These are phyloP conservation scores for Penicillium chermesinum DNA, from an alignment of 495 filamentous ascomycete genomes.

Conservation along the genomic window DNA sequence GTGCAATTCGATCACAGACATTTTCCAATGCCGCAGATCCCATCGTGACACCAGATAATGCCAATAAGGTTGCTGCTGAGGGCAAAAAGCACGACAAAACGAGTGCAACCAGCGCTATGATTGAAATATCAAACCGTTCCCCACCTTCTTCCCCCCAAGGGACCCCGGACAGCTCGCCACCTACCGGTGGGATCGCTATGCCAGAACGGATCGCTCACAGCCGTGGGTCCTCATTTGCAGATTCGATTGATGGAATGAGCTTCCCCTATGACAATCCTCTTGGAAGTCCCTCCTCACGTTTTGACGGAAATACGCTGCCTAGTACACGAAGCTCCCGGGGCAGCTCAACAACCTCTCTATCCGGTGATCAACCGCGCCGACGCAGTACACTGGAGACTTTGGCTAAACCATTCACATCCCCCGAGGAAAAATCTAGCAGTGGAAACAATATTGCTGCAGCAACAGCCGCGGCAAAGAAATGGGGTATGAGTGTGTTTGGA, in stretches of 20 bases:
- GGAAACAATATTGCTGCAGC: slow-evolving; percentile 62
- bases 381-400: slow-evolving; percentile 42
- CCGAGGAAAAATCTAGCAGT: slow-evolving; percentile 30
- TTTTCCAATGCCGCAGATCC: slow-evolving; percentile 61
- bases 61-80: slow-evolving; percentile 46
- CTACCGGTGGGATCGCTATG: slow-evolving; percentile 28
- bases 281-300: slow-evolving; percentile 24
- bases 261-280: slow-evolving; percentile 14
- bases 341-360: slow-evolving; percentile 28
- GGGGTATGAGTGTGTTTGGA: slow-evolving; percentile 70
- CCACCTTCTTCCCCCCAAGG: slow-evolving; percentile 51
- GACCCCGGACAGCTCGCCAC: slow-evolving; percentile 49
- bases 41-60: slow-evolving; percentile 56
- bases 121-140: slow-evolving; percentile 59
- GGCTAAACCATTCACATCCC: slow-evolving; percentile 27
- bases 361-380: slow-evolving; percentile 29
- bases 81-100: slow-evolving; percentile 41
- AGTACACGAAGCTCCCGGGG: slow-evolving; percentile 28
- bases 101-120: slow-evolving; percentile 58
- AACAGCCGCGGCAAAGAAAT: slow-evolving; percentile 76
- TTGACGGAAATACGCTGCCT: slow-evolving; percentile 21
- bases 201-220: slow-evolving; percentile 25
- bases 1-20: slow-evolving; percentile 55
- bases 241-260: slow-evolving; percentile 27
- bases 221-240: slow-evolving; percentile 29